Evolutionary conservation across 2,329 filamentous ascomycete species (phyloP).

Genomic region (Capronia coronata): DNA sequence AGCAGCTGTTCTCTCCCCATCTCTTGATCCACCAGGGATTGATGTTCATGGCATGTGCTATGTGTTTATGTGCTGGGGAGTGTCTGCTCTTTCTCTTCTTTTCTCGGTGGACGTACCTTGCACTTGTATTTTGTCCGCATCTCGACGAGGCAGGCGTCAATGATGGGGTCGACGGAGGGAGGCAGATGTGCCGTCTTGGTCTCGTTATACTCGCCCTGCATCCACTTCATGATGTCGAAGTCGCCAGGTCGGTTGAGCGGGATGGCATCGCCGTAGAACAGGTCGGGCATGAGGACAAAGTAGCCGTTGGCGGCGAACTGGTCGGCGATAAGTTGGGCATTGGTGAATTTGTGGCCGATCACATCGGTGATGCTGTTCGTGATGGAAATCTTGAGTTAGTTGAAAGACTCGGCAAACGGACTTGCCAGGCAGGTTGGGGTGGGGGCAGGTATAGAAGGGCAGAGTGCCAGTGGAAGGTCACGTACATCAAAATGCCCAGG

Average conservation of each 20-base stretch:
- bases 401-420: background rate
- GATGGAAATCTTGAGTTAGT: background rate
- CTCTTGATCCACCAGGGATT: too few species aligned
- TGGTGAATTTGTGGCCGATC: slow-evolving; percentile 52
- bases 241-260: slow-evolving; percentile 47
- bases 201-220: slow-evolving; percentile 32
- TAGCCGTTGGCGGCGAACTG: slow-evolving; percentile 69
- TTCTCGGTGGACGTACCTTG: slow-evolving; percentile 24
- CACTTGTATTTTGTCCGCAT: slow-evolving; percentile 30
- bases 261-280: slow-evolving; percentile 59
- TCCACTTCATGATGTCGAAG: slow-evolving; percentile 48
- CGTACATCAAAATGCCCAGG: slow-evolving; percentile 48
- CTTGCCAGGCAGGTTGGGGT: background rate
- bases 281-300: slow-evolving; percentile 60
- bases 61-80: background rate
- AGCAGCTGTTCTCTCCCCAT: too few species aligned
- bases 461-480: too few species aligned
- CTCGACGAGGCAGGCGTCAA: slow-evolving; percentile 42
- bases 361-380: slow-evolving; percentile 46
- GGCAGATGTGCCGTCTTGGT: slow-evolving; percentile 35
- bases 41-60: too few species aligned
- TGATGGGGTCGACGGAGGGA: slow-evolving; percentile 47
- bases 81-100: background rate
- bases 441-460: background rate
- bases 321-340: slow-evolving; percentile 63